Evolutionary conservation across 345 rosid genomes (phyloP).

Genomic region (Lumnitzera littorea): DNA sequence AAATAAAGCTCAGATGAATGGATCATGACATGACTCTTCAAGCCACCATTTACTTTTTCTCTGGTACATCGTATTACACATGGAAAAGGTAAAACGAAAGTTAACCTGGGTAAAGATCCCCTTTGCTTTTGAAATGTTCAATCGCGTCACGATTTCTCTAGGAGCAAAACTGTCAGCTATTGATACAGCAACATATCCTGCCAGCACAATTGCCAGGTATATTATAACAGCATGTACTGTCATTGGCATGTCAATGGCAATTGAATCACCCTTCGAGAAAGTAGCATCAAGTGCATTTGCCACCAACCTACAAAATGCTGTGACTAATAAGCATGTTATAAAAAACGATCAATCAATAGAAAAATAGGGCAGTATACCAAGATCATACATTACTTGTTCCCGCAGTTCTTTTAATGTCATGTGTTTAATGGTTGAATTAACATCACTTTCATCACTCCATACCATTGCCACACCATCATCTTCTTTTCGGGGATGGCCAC

Average conservation of each 20-base stretch:
- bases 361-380: background rate
- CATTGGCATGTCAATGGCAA: constrained; percentile 97
- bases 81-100: background rate
- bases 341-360: background rate
- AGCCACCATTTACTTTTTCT: too few relatives aligned
- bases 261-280: constrained; percentile 70
- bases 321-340: background rate
- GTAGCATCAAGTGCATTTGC: constrained; percentile 56
- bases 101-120: constrained; percentile 90
- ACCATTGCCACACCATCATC: constrained; percentile 56
- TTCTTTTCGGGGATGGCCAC: constrained; percentile 40
- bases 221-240: constrained; percentile 74
- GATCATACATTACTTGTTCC: constrained; percentile 70
- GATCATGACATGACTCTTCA: too few relatives aligned
- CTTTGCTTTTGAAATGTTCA: constrained; percentile 68
- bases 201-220: constrained; percentile 71
- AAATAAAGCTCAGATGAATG: too few relatives aligned
- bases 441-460: constrained; percentile 73
- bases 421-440: constrained; percentile 34
- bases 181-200: constrained; percentile 78
- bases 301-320: constrained; percentile 47
- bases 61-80: too few relatives aligned
- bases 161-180: constrained; percentile 95
- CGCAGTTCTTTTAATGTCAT: constrained; percentile 66
- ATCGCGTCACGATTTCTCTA: constrained; percentile 71